A percentile compares a stretch with the other conserved stretches of the same genome.
Evolutionary conservation across 306 rosid genomes (phyloP).

Genomic region (Lagenaria siceraria): DNA sequence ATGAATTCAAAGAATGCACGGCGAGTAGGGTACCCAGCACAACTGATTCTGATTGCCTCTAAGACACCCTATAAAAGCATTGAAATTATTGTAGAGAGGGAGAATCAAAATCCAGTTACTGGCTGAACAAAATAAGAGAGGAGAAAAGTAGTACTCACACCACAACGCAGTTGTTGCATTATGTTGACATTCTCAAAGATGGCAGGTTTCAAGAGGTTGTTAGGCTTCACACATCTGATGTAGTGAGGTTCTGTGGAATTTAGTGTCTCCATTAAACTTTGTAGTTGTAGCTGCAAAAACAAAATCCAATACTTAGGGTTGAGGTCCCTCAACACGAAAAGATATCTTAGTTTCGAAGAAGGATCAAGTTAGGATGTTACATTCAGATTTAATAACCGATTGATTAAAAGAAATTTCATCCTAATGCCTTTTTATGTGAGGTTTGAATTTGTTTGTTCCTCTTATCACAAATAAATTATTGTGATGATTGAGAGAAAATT

Average conservation of each 20-base stretch:
- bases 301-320: constrained; percentile 6
- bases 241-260: constrained; percentile 96
- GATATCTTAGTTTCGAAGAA: background rate
- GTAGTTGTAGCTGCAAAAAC: constrained; percentile 85
- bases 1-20: constrained; percentile 78
- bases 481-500: background rate
- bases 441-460: background rate
- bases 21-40: constrained; percentile 99
- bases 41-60: constrained; percentile 98
- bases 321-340: background rate
- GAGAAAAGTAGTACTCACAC: constrained; percentile 55
- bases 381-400: background rate
- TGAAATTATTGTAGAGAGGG: constrained; percentile 4
- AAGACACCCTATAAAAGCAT: constrained; percentile 76
- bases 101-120: constrained; percentile 4
- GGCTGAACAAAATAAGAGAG: constrained; percentile 16
- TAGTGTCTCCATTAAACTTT: constrained; percentile 76
- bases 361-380: background rate
- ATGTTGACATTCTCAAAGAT: constrained; percentile 85
- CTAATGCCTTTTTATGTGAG: background rate
- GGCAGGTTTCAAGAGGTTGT: constrained; percentile 92
- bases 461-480: background rate
- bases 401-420: background rate
- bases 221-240: constrained; percentile 97
- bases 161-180: constrained; percentile 99